These are phyloP conservation scores for Melaleuca alternifolia DNA, from an alignment of 345 rosid species.

Conservation along the genomic window DNA sequence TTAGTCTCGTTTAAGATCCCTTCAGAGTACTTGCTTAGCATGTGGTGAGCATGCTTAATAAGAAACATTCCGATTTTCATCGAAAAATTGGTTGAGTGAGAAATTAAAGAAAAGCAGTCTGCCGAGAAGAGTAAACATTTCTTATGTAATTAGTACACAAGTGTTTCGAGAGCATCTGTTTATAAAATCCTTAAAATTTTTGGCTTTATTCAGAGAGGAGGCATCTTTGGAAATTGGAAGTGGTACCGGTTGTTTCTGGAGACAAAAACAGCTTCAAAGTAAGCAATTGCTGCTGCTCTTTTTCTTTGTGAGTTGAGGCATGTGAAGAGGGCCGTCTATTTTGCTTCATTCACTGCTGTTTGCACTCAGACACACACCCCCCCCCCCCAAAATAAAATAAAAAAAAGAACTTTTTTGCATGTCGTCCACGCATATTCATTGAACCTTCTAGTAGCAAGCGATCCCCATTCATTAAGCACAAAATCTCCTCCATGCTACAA, in stretches of 20 bases:
- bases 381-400: too few species aligned
- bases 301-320: background rate
- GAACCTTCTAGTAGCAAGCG: background rate
- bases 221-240: background rate
- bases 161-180: background rate
- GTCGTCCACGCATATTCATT: background rate
- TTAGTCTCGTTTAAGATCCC: background rate
- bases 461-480: background rate
- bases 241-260: background rate
- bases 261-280: background rate
- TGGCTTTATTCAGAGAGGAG: background rate
- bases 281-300: background rate
- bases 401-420: background rate
- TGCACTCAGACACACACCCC: background rate
- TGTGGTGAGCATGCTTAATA: background rate
- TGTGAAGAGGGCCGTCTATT: constrained; percentile 24
- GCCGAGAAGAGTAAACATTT: background rate
- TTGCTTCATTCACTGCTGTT: constrained; percentile 14
- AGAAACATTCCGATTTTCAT: background rate
- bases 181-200: background rate
- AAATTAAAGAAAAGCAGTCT: too few species aligned
- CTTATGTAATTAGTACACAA: background rate
- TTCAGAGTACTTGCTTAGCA: background rate
- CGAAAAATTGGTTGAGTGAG: background rate
- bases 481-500: background rate